These are phyloP conservation scores for Kwoniella bestiolae DNA, from an alignment of 768 basidiomycete genomes.

Conservation along the genomic window DNA sequence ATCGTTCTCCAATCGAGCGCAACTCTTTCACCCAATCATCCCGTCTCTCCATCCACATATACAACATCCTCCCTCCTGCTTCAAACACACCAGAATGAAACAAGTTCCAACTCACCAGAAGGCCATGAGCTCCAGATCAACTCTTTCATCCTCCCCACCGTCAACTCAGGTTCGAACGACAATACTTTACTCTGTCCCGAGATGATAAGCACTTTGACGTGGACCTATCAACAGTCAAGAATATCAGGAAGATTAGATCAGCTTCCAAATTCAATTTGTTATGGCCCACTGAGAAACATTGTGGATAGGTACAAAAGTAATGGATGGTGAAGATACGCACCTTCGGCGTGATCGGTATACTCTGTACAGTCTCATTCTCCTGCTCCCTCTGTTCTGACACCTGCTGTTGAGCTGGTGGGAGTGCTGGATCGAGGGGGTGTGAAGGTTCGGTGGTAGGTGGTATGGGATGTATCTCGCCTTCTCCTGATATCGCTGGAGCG, in stretches of 20 bases:
- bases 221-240: constrained; percentile 23
- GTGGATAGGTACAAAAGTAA: too few species aligned
- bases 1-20: too few species aligned
- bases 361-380: background rate
- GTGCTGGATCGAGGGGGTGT: background rate
- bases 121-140: constrained; percentile 34
- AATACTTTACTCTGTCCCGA: constrained; percentile 54
- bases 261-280: too few species aligned
- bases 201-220: constrained; percentile 52
- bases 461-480: background rate
- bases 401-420: background rate
- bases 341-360: constrained; percentile 4
- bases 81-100: background rate
- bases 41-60: too few species aligned
- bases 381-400: background rate
- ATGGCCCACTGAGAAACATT: too few species aligned
- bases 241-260: background rate
- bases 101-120: constrained; percentile 14
- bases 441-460: background rate
- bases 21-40: too few species aligned
- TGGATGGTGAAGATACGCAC: background rate
- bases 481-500: too few species aligned
- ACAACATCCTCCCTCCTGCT: too few species aligned
- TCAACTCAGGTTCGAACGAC: constrained; percentile 53
- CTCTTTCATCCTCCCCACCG: constrained; percentile 49